Base-by-base conservation (phyloP, 495 filamentous ascomycete species). In the Aspergillus taichungensis region DNA sequence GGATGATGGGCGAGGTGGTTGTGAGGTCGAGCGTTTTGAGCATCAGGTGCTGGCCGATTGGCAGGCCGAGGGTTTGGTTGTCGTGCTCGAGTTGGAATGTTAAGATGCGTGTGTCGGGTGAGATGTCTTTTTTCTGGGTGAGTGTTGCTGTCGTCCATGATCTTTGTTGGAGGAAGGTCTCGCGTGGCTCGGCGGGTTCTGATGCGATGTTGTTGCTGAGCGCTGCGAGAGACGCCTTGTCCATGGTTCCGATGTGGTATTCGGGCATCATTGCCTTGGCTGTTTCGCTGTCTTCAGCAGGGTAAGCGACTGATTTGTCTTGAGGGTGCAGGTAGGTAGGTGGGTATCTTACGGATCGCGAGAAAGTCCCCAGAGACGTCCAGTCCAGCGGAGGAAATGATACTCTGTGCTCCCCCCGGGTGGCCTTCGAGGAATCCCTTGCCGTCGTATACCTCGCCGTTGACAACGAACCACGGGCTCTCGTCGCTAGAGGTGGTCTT, bases 311-410 rank as follows among this genome's bases (percentile, higher is more conserved):
- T 11, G 18, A 0, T 13, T 13, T 14, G 13, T 40, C 14, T 7
- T 42, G 1, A 13, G 41, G 6, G 32, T 33, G 39, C 14, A 7
- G 12, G 37, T 30, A n/a, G 12, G 32, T 35, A 7, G 12, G 37
- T 30, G 8, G 12, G 32, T 35, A 24, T 73, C 85, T 76, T 77
- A 88, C 88, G 91, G 50, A 97, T 97, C 14, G 85, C 87, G 64
- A 95, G 77, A 59, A 97, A 97, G 53, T 97, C 91, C 52, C 96
- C 91, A 0, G 84, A 86, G n/a, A 74, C 80, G 68, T 97, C 89
- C 47, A 86, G 69, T 3, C 85, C 89, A 13, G 89, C 91, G 2
- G 83, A 87, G 36, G 83, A 81, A 45, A 82, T 78, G 58, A 97
- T 96, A 60, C 87, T 94, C 45, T 84, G 78, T 5, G 87, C 88